Conservation (phyloP, 2,329 filamentous ascomycete genomes). For the Neopestalotiopsis sp. region DNA sequence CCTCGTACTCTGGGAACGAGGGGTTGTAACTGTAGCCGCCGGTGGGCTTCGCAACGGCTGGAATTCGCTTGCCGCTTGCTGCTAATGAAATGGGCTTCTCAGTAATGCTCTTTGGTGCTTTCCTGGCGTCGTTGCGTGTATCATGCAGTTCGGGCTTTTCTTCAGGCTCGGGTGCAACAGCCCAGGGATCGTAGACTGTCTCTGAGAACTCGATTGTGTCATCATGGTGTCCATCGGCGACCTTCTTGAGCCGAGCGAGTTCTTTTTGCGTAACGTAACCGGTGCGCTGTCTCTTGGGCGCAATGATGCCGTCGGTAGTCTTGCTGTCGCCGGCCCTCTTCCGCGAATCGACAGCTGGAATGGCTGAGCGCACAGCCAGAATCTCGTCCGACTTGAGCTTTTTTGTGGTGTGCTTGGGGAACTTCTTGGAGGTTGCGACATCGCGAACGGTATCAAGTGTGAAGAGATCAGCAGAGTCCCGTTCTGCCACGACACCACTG, state of each 20-base stretch:
- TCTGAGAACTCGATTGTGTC: slow-evolving; percentile 60
- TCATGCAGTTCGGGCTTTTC: slow-evolving; percentile 39
- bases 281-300: slow-evolving; percentile 76
- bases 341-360: slow-evolving; percentile 78
- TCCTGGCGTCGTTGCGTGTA: slow-evolving; percentile 58
- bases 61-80: slow-evolving; percentile 80
- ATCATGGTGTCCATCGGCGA: slow-evolving; percentile 77
- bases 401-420: slow-evolving; percentile 73
- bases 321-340: slow-evolving; percentile 74
- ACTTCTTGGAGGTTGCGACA: slow-evolving; percentile 65
- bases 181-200: slow-evolving; percentile 83
- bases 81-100: slow-evolving; percentile 80
- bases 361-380: slow-evolving; percentile 79
- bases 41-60: slow-evolving; percentile 78
- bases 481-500: slow-evolving; percentile 86
- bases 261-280: slow-evolving; percentile 88
- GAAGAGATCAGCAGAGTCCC: slow-evolving; percentile 84
- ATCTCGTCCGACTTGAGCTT: slow-evolving; percentile 91
- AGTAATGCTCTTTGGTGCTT: slow-evolving; percentile 77
- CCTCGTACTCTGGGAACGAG: slow-evolving; percentile 82
- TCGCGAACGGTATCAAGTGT: slow-evolving; percentile 79
- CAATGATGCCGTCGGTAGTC: slow-evolving; percentile 74
- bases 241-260: slow-evolving; percentile 75
- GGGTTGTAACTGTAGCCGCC: slow-evolving; percentile 95
- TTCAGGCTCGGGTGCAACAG: slow-evolving; percentile 37